Percentiles rank a stretch among this genome's conserved stretches.
Conservation (phyloP, 176 grass and related monocot species). For the Avena eriantha region DNA sequence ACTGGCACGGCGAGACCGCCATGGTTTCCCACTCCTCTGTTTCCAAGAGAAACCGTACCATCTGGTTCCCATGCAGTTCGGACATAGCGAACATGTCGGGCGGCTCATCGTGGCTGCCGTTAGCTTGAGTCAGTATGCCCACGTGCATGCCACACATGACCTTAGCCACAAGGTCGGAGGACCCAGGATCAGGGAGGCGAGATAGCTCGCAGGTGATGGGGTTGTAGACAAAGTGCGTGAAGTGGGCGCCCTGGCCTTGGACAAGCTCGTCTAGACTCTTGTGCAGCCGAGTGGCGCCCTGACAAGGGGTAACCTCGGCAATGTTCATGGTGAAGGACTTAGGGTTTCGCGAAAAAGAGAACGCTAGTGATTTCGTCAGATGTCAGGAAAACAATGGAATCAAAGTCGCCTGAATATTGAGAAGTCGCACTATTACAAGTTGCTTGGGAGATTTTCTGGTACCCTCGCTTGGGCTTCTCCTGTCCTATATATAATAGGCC, state of each 20-base stretch:
- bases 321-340: too few relatives aligned
- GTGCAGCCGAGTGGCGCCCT: background rate
- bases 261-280: background rate
- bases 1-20: conserved; percentile 6
- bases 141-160: background rate
- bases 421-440: too few relatives aligned
- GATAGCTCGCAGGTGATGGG: background rate
- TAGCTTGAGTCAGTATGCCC: conserved; percentile 15
- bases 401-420: too few relatives aligned
- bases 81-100: conserved; percentile 1
- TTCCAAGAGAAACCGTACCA: conserved; percentile 35
- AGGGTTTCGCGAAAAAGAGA: too few relatives aligned
- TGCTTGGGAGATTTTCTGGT: too few relatives aligned
- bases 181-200: background rate
- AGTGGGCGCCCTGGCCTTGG: background rate
- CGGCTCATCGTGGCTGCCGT: background rate
- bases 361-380: too few relatives aligned
- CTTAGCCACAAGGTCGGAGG: background rate
- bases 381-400: too few relatives aligned
- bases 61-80: background rate
- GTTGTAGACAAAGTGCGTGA: background rate
- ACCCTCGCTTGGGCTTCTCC: too few relatives aligned
- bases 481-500: too few relatives aligned
- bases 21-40: conserved; percentile 28
- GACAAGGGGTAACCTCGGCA: too few relatives aligned